Conservation (phyloP, 805 yeast genomes). For the Yarrowia sp. region DNA sequence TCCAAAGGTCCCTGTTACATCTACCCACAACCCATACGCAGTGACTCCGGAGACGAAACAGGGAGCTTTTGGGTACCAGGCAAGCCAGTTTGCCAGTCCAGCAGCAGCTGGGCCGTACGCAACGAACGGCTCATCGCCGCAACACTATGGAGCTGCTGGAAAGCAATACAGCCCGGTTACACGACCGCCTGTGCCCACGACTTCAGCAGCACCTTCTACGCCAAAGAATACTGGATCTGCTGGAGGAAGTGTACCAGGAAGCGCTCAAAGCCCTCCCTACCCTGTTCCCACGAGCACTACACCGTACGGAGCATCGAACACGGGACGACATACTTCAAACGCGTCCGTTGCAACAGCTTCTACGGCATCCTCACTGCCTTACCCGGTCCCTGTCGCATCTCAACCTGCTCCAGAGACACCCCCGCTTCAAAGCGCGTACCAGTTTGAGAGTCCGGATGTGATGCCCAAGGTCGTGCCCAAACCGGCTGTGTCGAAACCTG, state of each 20-base stretch:
- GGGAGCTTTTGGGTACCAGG: neutral
- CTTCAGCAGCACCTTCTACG: neutral
- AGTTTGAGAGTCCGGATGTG: neutral
- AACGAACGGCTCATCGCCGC: neutral
- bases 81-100: conserved; percentile 5
- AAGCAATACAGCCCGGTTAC: neutral
- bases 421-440: neutral
- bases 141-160: neutral
- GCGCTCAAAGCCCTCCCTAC: neutral
- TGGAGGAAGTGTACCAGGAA: neutral
- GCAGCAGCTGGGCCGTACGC: neutral
- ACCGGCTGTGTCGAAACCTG: neutral
- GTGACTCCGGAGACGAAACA: neutral
- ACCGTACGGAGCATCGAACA: neutral
- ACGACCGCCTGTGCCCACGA: neutral
- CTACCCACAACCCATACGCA: neutral
- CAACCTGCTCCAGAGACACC: conserved; percentile 5
- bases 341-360: neutral
- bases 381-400: neutral
- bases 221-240: neutral
- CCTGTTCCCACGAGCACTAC: neutral
- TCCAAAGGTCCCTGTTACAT: neutral
- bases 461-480: neutral
- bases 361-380: neutral
- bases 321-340: neutral